Percentiles rank a stretch among this genome's conserved stretches.
phyloP scores from a whole-genome alignment of 257 asterid species.

The Fraxinus quadrangulata region DNA sequence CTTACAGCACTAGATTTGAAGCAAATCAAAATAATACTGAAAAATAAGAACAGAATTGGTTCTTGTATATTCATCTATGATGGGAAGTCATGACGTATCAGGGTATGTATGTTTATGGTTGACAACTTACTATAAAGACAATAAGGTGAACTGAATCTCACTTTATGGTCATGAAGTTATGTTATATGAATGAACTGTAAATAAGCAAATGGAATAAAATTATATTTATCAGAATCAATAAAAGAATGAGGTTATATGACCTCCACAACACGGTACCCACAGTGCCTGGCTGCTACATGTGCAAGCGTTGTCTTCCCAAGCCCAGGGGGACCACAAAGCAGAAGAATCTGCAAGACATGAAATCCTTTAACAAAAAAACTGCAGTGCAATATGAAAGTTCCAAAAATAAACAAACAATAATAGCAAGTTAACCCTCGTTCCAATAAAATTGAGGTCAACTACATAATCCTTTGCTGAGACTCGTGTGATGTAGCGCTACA shows the following conservation, averaged over 20 bases:
- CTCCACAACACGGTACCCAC: conserved; percentile 98
- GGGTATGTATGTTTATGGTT: conserved; percentile 7
- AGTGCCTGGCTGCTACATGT: conserved; percentile 95
- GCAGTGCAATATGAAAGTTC: conserved; percentile 19
- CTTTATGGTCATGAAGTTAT: conserved; percentile 12
- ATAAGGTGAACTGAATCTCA: conserved; percentile 21
- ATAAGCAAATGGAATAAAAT: conserved; percentile 21
- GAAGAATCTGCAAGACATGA: conserved; percentile 63
- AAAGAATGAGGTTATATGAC: conserved; percentile 37
- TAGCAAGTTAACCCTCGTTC: neutral
- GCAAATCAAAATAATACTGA: conserved; percentile 5
- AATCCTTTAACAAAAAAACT: neutral
- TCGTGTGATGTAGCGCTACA: neutral
- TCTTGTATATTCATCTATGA: conserved; percentile 4
- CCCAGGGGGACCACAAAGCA: conserved; percentile 99
- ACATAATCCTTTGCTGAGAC: neutral
- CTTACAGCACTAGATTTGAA: conserved; percentile 1
- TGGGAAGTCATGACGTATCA: conserved; percentile 16
- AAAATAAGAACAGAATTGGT: conserved; percentile 6
- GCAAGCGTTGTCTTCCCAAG: conserved; percentile 99
- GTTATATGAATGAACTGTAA: conserved; percentile 28
- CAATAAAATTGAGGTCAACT: neutral
- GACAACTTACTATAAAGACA: conserved; percentile 6
- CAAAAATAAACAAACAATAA: neutral
- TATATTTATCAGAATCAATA: conserved; percentile 24